Evolutionary conservation across 2,329 filamentous ascomycete genomes (phyloP).

Genomic region (Zalaria sp.): DNA sequence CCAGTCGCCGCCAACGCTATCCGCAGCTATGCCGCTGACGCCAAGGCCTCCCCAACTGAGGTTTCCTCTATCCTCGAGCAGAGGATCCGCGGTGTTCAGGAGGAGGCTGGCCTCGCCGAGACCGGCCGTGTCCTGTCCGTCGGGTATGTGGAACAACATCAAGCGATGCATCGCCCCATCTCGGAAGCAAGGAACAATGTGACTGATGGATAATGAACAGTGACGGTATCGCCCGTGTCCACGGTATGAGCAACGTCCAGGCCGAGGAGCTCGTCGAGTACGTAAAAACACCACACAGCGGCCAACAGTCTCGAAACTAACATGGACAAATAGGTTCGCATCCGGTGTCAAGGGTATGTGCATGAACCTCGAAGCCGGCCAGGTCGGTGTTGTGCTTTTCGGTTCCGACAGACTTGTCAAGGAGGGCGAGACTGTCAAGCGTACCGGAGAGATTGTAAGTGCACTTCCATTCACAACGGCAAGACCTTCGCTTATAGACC

Average conservation of each 20-base stretch:
- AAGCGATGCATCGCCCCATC: slow-evolving; percentile 12
- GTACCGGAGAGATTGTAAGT: slow-evolving; percentile 97
- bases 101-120: slow-evolving; percentile 92
- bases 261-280: slow-evolving; percentile 99
- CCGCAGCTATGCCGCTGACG: slow-evolving; percentile 82
- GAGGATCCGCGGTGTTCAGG: slow-evolving; percentile 95
- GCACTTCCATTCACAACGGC: background rate
- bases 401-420: slow-evolving; percentile 99
- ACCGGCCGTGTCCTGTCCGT: slow-evolving; percentile 97
- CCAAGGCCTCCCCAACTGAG: slow-evolving; percentile 92
- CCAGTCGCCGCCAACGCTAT: slow-evolving; percentile 62
- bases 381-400: slow-evolving; percentile 99
- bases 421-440: slow-evolving; percentile 99
- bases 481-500: background rate
- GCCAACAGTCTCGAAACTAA: background rate
- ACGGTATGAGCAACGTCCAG: slow-evolving; percentile 99
- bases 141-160: slow-evolving; percentile 56
- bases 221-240: slow-evolving; percentile 99
- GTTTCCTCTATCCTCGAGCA: slow-evolving; percentile 99
- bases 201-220: slow-evolving; percentile 38
- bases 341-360: slow-evolving; percentile 99
- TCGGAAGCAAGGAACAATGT: slow-evolving; percentile 7
- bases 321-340: slow-evolving; percentile 59
- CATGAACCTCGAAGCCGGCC: slow-evolving; percentile 99
- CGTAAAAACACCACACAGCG: slow-evolving; percentile 27